Conservation (phyloP, 176 grass and related monocot species). For the Echinochloa phyllopogon region DNA sequence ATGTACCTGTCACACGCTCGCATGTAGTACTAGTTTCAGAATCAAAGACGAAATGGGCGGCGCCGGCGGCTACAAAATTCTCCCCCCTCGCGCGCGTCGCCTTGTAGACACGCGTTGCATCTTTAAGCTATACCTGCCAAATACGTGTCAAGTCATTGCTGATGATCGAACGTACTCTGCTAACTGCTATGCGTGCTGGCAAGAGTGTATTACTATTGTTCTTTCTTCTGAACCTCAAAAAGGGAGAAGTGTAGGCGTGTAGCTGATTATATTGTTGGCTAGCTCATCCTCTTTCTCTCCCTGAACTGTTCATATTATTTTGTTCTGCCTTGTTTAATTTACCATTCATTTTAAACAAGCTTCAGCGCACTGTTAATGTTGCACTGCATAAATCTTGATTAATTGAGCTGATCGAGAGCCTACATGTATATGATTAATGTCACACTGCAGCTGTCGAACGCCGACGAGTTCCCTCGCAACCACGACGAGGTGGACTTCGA, state of each 20-base stretch:
- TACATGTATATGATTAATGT: no score
- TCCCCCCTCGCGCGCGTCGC: not conserved
- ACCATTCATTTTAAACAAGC: no score
- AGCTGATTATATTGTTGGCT: no score
- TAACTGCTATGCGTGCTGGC: no score
- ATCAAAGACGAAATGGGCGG: conserved; percentile 14
- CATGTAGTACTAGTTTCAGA: not conserved
- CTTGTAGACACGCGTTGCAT: not conserved
- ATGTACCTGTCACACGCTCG: conserved; percentile 25
- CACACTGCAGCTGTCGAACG: conserved; percentile 72
- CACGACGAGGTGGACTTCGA: conserved; percentile 95
- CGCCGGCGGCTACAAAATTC: not conserved
- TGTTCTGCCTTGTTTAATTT: no score
- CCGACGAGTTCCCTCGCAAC: conserved; percentile 56
- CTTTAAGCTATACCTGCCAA: not conserved
- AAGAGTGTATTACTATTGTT: no score
- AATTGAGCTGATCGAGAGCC: no score
- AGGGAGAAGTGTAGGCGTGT: not conserved
- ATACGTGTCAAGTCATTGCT: not conserved
- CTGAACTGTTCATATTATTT: not conserved
- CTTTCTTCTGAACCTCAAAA: not conserved
- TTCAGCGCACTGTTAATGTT: not conserved
- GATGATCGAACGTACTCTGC: not conserved
- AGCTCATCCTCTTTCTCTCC: no score
- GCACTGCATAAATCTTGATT: no score